Percentiles rank a stretch among this genome's conserved stretches.
These are phyloP conservation scores for Poa annua DNA, from an alignment of 176 grass and related monocot genomes.

Conservation along the genomic window DNA sequence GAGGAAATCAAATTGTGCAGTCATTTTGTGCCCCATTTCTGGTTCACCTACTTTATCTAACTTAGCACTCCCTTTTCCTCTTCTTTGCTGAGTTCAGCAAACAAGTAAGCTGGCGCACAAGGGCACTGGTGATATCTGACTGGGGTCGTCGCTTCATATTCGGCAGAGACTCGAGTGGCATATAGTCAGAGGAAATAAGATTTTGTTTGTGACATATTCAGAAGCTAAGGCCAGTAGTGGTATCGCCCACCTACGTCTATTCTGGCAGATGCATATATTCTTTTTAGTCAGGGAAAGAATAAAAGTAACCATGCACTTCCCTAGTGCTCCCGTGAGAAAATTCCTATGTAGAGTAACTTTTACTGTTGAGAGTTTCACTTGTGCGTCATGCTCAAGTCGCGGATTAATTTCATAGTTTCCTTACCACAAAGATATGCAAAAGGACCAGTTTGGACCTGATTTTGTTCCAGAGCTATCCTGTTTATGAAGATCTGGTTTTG, in stretches of 20 bases:
- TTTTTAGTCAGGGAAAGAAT: constrained; percentile 46
- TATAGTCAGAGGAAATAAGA: constrained; percentile 51
- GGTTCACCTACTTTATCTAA: constrained; percentile 24
- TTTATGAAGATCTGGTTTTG: background rate
- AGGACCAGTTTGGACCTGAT: constrained; percentile 26
- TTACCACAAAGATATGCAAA: constrained; percentile 7
- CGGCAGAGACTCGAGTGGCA: constrained; percentile 95
- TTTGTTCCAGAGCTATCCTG: constrained; percentile 27
- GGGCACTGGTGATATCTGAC: constrained; percentile 87
- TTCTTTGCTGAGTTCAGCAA: constrained; percentile 57
- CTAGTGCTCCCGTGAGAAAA: constrained; percentile 47
- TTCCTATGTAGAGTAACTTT: constrained; percentile 23
- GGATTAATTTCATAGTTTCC: constrained; percentile 39
- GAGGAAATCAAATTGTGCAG: background rate
- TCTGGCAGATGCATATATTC: constrained; percentile 34
- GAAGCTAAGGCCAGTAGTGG: constrained; percentile 35
- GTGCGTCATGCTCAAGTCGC: constrained; percentile 13
- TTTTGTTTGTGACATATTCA: constrained; percentile 45
- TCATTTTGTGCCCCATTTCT: constrained; percentile 26
- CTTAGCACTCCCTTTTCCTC: constrained; percentile 9
- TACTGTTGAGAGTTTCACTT: constrained; percentile 37
- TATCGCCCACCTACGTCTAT: constrained; percentile 37
- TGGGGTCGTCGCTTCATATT: constrained; percentile 79
- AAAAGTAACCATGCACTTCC: constrained; percentile 46
- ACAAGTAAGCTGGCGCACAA: constrained; percentile 94